Evolutionary conservation across 495 filamentous ascomycete genomes (phyloP).

Genomic region (Penicillium arizonense): DNA sequence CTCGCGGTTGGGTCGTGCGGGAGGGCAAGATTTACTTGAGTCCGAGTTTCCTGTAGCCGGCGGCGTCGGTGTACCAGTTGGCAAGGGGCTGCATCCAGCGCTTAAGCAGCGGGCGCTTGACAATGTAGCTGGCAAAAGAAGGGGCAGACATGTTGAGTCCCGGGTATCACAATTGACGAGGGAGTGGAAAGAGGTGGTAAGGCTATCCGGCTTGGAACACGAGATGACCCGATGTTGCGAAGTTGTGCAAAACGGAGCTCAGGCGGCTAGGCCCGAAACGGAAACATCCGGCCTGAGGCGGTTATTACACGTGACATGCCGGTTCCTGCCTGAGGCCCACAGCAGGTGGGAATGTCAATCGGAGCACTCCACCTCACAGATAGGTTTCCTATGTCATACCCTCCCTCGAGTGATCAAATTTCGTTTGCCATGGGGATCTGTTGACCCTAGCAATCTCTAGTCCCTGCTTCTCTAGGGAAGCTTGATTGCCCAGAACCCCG

Average conservation of each 20-base stretch:
- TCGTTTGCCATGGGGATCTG: conserved; percentile 7
- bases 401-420: conserved; percentile 4
- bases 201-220: conserved; percentile 39
- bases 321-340: conserved; percentile 30
- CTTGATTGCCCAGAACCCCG: conserved; percentile 27
- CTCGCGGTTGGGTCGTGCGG: conserved; percentile 10
- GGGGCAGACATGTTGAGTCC: conserved; percentile 67
- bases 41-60: conserved; percentile 91
- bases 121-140: conserved; percentile 66
- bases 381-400: conserved; percentile 21
- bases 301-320: conserved; percentile 9
- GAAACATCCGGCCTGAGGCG: conserved; percentile 11
- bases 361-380: conserved; percentile 32
- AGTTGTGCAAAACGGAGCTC: conserved; percentile 51
- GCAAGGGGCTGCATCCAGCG: conserved; percentile 74
- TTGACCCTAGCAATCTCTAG: conserved; percentile 8
- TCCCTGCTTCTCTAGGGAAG: conserved; percentile 20
- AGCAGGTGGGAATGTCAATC: conserved; percentile 17
- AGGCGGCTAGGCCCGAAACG: conserved; percentile 20
- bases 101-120: conserved; percentile 80
- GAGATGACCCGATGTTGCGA: conserved; percentile 46
- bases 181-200: conserved; percentile 26
- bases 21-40: conserved; percentile 62
- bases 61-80: conserved; percentile 78
- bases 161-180: conserved; percentile 36